Evolutionary conservation across 495 filamentous ascomycete genomes (phyloP), one percentile per base, ranked within the genome.

Genomic region (Endocarpon pusillum): DNA sequence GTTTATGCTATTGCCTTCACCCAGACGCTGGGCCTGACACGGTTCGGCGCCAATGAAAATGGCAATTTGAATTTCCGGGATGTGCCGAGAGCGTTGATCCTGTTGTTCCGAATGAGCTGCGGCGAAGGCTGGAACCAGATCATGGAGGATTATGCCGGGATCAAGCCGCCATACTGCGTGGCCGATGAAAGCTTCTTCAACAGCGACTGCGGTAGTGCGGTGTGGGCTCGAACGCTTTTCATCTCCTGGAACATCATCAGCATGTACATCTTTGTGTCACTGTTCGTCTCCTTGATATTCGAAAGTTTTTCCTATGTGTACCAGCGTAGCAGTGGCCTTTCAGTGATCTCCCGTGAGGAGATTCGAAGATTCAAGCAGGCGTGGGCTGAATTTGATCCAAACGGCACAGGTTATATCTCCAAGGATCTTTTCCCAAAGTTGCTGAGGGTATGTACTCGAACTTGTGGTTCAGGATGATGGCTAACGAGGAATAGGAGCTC

Each of bases 231-330:
- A 21, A 66, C 67, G 28, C 62, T 99, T 21, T 96, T 99, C 61
- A 82, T 94, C 38, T 68, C 79, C 8, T 99, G 89, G 89, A 99
- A 99, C 59, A 83, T 99, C 45, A 68, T 96, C 51, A 94, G 87
- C 77, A 96, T 99, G 89, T 99, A 96, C 57, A 89, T 99, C 53
- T 99, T 99, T 45, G 86, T 96, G 45, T 93, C 81, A 49, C 64
- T 99, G 56, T 99, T 99, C 52, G 84, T 96, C 37, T 99, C 89
- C 25, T 72, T 99, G 45, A 99, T 99, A 43, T 99, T 85, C 54
- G 89, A 99, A 61, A 94, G 87, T 59, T 99, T 99, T 61, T 92
- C 82, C 52, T 99, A 99, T 52, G 89, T 99, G 44, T 99, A 94
- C 50, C 89, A 99, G 56, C 70, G 84, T 37, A 94, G 83, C 40